A percentile compares a stretch with the other conserved stretches of the same genome.
These are phyloP conservation scores for Colletotrichum sp. DNA, from an alignment of 2,329 filamentous ascomycete species.

Conservation along the genomic window DNA sequence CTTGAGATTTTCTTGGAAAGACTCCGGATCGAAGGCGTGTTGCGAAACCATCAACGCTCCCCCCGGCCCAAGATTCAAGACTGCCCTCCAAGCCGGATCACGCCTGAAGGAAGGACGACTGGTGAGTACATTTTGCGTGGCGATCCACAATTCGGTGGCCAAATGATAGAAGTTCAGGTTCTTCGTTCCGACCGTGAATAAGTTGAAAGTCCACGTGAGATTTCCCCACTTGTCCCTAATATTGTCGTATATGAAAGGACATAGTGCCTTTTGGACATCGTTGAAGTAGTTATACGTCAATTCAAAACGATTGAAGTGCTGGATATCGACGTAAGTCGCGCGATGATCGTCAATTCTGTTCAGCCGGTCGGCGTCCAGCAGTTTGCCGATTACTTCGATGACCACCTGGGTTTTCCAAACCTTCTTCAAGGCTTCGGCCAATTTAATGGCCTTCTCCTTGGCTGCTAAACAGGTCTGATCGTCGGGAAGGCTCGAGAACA, in stretches of 20 bases:
- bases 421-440: slow-evolving; percentile 9
- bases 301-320: slow-evolving; percentile 27
- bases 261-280: slow-evolving; percentile 36
- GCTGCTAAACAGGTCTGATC: slow-evolving; percentile 5
- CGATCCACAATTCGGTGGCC: not conserved
- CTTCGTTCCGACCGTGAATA: not conserved
- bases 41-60: not conserved
- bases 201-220: not conserved
- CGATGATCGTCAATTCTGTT: slow-evolving; percentile 36
- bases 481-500: slow-evolving; percentile 23
- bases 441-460: slow-evolving; percentile 23
- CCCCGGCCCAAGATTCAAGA: not conserved
- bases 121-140: not conserved
- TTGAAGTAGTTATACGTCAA: slow-evolving; percentile 31
- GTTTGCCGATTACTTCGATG: not conserved
- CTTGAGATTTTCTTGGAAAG: not conserved
- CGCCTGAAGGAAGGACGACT: not conserved
- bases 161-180: not conserved
- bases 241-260: slow-evolving; percentile 40
- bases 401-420: not conserved
- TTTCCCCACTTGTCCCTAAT: slow-evolving; percentile 15
- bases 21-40: slow-evolving; percentile 2
- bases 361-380: not conserved
- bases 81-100: not conserved
- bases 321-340: slow-evolving; percentile 37